Evolutionary conservation across 345 rosid species (phyloP), one percentile per base, ranked within the genome.

Genomic region (Dimocarpus longan): DNA sequence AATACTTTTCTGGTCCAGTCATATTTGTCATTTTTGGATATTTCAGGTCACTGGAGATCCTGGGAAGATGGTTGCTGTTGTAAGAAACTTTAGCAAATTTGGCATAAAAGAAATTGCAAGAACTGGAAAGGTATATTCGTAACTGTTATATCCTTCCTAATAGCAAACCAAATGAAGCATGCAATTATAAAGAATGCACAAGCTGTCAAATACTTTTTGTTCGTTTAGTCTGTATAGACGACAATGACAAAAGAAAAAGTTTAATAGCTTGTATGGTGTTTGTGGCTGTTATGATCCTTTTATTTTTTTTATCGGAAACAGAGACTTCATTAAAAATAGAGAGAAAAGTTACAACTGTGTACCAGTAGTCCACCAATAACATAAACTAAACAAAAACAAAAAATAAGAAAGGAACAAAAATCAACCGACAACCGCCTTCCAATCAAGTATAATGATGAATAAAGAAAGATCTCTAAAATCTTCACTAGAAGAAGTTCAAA

Each of bases 31-130:
- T 13, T 71, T 59, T 7, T 75, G 78, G 28, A 60, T 63, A 39
- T n/a, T 50, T 57, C 69, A 96, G 99, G 95, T 94, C 69, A 96
- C 98, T 71, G 99, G 99, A 79, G 99, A 94, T 85, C 99, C 98
- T 52, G 99, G 99, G 68, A 96, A 96, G 84, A 90, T 96, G 89
- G 93, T 76, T 80, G 99, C 97, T 74, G 97, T 94, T 32, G 92
- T 87, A 82, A 89, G 97, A 85, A 96, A 91, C 83, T 78, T 96
- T 80, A 87, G 86, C 83, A 96, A 96, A 81, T 94, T 96, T 87
- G 95, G 98, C 66, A 90, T 96, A 86, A 92, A 78, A 83, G 98
- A 96, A 90, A 89, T 96, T 83, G 97, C 89, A 15, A 87, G 98
- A 87, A 91, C 95, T 12, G 95, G 95, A 77, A 91, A 90, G 93